Conservation (phyloP, 2,329 filamentous ascomycete genomes). For the Trichoderma sp. region DNA sequence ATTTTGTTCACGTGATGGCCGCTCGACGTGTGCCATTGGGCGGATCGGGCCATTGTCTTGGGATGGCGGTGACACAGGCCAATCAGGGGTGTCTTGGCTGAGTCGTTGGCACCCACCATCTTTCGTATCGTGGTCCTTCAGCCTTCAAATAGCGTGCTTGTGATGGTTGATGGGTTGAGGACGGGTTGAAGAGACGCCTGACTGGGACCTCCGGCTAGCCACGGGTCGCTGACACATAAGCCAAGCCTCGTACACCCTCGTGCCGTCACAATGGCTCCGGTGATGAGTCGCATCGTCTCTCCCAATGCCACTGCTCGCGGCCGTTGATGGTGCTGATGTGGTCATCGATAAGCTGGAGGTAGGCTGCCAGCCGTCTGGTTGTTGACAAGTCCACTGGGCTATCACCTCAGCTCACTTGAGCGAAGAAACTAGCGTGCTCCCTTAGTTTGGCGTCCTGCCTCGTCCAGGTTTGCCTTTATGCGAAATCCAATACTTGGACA, state of each 20-base stretch:
- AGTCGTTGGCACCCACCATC: conserved; percentile 11
- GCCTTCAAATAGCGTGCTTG: conserved; percentile 2
- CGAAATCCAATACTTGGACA: neutral
- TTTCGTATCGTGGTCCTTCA: neutral
- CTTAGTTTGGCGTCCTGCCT: neutral
- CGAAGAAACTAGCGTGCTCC: neutral
- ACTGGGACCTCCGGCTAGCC: conserved; percentile 10
- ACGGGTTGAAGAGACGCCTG: neutral
- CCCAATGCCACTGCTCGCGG: neutral
- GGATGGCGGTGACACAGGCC: conserved; percentile 28
- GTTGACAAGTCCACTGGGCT: neutral
- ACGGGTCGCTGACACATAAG: conserved; percentile 9
- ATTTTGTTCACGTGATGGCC: conserved; percentile 38
- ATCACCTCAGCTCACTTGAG: conserved; percentile 13
- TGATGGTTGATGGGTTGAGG: neutral
- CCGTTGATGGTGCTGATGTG: neutral
- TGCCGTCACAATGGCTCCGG: neutral
- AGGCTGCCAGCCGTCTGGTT: neutral
- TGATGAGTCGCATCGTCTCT: neutral
- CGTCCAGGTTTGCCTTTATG: neutral
- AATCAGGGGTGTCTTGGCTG: conserved; percentile 27
- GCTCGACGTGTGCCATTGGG: conserved; percentile 42
- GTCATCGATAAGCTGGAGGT: neutral
- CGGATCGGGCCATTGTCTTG: conserved; percentile 42
- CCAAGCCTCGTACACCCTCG: conserved; percentile 5